phyloP scores from a whole-genome alignment of 163 green algal species.

The Picocystis sp. region DNA sequence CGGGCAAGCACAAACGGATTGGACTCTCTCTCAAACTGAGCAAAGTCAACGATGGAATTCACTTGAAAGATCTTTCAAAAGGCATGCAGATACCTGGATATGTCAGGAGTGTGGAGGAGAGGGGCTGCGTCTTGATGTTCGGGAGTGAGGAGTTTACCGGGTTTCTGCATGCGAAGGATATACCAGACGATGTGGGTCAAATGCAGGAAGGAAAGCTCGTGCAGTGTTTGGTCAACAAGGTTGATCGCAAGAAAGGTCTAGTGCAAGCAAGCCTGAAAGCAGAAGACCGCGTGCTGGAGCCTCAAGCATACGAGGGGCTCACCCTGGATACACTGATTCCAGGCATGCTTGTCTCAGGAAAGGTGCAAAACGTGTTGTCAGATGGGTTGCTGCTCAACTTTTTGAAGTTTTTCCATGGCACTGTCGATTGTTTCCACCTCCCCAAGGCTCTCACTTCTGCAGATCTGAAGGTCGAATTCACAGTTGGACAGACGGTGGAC shows the following conservation, averaged over 20 bases:
- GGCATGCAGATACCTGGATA: conserved; percentile 41
- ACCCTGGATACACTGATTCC: conserved; percentile 25
- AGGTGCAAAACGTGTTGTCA: conserved; percentile 21
- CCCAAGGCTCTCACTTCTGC: conserved; percentile 8
- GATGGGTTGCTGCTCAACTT: conserved; percentile 74
- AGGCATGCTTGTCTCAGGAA: conserved; percentile 32
- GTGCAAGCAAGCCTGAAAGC: conserved; percentile 16
- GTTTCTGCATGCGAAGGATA: conserved; percentile 2
- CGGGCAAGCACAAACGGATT: conserved; percentile 25
- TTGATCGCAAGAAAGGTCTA: background rate
- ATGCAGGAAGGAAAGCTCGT: background rate
- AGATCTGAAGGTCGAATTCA: conserved; percentile 6
- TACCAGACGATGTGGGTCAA: background rate
- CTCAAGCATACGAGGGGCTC: background rate
- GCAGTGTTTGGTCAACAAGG: background rate
- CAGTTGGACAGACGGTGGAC: conserved; percentile 7
- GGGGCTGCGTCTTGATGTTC: conserved; percentile 67
- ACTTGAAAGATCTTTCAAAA: conserved; percentile 16
- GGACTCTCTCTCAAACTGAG: conserved; percentile 27
- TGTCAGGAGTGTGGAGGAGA: conserved; percentile 72
- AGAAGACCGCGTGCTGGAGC: conserved; percentile 3
- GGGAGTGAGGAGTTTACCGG: conserved; percentile 43
- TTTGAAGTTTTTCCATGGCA: conserved; percentile 74
- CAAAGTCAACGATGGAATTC: conserved; percentile 11
- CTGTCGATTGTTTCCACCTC: conserved; percentile 68